These are phyloP conservation scores for Naganishia kalamii DNA, from an alignment of 768 basidiomycete species.

Conservation along the genomic window DNA sequence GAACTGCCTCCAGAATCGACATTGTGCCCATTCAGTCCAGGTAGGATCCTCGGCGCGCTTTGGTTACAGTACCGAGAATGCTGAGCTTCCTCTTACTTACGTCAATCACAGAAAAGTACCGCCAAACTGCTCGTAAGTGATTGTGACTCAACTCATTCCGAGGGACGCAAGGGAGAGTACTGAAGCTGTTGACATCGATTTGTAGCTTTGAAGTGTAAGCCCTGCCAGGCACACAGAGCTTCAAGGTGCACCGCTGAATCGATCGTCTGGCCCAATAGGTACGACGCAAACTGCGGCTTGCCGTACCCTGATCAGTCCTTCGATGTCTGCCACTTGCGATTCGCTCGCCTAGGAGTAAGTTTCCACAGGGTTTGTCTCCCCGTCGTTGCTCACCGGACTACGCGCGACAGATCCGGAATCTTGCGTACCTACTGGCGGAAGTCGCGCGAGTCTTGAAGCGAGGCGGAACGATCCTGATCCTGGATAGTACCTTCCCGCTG, in stretches of 20 bases:
- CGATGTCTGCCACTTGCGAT: neutral
- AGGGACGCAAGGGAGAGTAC: neutral
- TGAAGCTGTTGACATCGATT: too few relatives aligned
- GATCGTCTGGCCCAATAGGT: neutral
- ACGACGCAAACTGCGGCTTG: neutral
- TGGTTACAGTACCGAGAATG: neutral
- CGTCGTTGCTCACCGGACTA: neutral
- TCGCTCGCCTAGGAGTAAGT: conserved; percentile 5
- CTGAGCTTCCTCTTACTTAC: neutral
- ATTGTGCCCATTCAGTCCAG: neutral
- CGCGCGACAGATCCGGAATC: neutral
- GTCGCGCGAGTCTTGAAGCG: neutral
- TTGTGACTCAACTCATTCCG: neutral
- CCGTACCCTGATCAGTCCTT: conserved; percentile 1
- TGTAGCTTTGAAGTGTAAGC: conserved; percentile 5
- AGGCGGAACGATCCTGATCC: neutral
- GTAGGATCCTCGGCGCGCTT: neutral
- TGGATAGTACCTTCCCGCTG: neutral
- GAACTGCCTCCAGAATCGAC: neutral
- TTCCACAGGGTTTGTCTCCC: neutral
- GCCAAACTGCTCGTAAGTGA: conserved; percentile 1
- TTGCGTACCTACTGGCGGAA: neutral
- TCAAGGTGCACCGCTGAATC: neutral
- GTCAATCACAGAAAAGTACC: neutral
- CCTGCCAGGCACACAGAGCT: neutral